Conservation (phyloP, 768 basidiomycete genomes). For the Collybia sordida region DNA sequence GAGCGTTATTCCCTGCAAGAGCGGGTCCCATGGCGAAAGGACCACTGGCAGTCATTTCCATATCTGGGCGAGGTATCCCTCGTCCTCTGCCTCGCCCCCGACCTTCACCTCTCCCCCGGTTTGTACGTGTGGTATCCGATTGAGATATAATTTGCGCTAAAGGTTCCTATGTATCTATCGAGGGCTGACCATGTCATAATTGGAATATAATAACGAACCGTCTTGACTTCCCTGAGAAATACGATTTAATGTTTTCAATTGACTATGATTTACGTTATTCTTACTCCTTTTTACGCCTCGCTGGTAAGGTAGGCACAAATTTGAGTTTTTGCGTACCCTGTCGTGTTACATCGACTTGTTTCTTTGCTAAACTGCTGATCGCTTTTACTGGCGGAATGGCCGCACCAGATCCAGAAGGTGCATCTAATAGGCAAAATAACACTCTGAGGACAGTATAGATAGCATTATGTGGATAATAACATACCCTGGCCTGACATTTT, state of each 20-base stretch:
- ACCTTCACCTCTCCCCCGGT: constrained; percentile 49
- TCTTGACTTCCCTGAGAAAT: constrained; percentile 57
- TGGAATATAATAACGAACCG: constrained; percentile 38
- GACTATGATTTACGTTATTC: constrained; percentile 20
- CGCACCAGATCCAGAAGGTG: constrained; percentile 30
- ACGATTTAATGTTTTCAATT: constrained; percentile 2
- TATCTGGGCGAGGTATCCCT: constrained; percentile 48
- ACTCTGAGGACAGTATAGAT: constrained; percentile 2
- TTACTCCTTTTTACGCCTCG: constrained; percentile 80
- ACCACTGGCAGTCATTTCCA: constrained; percentile 82
- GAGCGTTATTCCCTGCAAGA: constrained; percentile 55
- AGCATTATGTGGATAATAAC: constrained; percentile 24
- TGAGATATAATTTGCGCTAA: constrained; percentile 28
- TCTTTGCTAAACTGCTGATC: constrained; percentile 76
- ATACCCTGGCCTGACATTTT: constrained; percentile 24
- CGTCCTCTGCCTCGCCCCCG: constrained; percentile 55
- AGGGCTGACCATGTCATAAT: background rate
- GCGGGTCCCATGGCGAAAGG: constrained; percentile 88
- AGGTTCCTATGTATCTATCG: constrained; percentile 44
- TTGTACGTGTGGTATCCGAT: constrained; percentile 30
- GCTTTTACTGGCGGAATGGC: constrained; percentile 50
- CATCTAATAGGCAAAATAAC: constrained; percentile 22
- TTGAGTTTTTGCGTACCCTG: constrained; percentile 77
- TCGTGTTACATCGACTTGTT: constrained; percentile 67
- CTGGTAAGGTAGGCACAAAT: constrained; percentile 75